Evolutionary conservation across 306 rosid genomes (phyloP).

Genomic region (Canavalia ensiformis): DNA sequence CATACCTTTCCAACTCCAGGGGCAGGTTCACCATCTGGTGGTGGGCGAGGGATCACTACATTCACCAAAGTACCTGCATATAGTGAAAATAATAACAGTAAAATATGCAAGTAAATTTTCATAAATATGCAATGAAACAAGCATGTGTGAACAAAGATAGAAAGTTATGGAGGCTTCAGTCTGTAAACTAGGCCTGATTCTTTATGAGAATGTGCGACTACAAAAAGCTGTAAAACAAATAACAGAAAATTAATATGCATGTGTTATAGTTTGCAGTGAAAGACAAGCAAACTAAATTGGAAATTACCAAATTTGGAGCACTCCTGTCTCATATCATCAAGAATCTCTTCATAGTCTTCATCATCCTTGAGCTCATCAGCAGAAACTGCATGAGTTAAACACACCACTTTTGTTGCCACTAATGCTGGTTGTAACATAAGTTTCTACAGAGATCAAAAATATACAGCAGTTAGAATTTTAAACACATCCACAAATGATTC

Average conservation of each 20-base stretch:
- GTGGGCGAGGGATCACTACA: slow-evolving; percentile 89
- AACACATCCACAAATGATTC: neutral
- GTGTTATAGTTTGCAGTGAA: slow-evolving; percentile 33
- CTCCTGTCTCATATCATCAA: slow-evolving; percentile 93
- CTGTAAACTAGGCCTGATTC: slow-evolving; percentile 85
- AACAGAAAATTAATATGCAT: slow-evolving; percentile 57
- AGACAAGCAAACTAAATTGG: neutral
- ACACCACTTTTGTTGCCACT: slow-evolving; percentile 84
- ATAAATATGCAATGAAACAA: slow-evolving; percentile 37
- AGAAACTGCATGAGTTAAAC: slow-evolving; percentile 83
- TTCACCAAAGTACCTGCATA: slow-evolving; percentile 83
- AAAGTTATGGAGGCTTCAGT: slow-evolving; percentile 80
- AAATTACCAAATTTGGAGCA: slow-evolving; percentile 88
- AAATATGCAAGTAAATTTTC: slow-evolving; percentile 39
- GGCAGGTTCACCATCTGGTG: slow-evolving; percentile 63
- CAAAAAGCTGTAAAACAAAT: slow-evolving; percentile 85
- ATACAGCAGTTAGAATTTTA: slow-evolving; percentile 5
- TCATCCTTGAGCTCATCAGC: slow-evolving; percentile 94
- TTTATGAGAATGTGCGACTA: slow-evolving; percentile 80
- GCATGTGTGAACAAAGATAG: slow-evolving; percentile 51
- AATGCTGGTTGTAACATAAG: slow-evolving; percentile 85
- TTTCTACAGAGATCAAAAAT: slow-evolving; percentile 62
- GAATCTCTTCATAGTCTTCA: slow-evolving; percentile 87
- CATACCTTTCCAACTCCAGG: slow-evolving; percentile 92
- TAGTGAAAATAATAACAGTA: slow-evolving; percentile 17